These are phyloP conservation scores for Erysimum pusillum DNA, from an alignment of 441 rosid species.

Conservation along the genomic window DNA sequence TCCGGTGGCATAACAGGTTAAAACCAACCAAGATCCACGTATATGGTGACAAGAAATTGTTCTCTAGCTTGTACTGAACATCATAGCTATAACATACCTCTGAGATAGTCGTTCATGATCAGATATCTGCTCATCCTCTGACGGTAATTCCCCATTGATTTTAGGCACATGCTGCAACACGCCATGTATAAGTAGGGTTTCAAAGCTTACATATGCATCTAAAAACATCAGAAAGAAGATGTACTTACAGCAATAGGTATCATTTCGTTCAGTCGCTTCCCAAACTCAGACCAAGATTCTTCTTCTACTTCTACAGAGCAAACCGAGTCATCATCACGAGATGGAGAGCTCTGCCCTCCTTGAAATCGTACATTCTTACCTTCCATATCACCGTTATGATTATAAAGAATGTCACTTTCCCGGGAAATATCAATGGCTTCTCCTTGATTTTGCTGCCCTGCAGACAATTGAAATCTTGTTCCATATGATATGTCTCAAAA, in stretches of 20 bases:
- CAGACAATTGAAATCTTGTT: slow-evolving; percentile 30
- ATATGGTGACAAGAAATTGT: neutral
- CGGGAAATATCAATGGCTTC: slow-evolving; percentile 34
- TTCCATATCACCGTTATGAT: slow-evolving; percentile 33
- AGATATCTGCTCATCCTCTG: slow-evolving; percentile 80
- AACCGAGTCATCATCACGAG: slow-evolving; percentile 53
- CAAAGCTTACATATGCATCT: neutral
- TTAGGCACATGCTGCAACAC: slow-evolving; percentile 85
- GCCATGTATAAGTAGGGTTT: neutral
- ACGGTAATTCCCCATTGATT: slow-evolving; percentile 84
- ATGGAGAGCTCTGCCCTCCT: slow-evolving; percentile 46
- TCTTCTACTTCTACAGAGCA: slow-evolving; percentile 59
- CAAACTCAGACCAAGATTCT: slow-evolving; percentile 73
- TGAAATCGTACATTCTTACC: slow-evolving; percentile 45
- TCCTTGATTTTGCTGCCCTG: slow-evolving; percentile 50
- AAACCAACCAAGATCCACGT: neutral
- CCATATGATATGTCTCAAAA: neutral
- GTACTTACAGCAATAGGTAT: slow-evolving; percentile 86
- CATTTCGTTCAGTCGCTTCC: slow-evolving; percentile 86
- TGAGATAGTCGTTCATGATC: slow-evolving; percentile 88
- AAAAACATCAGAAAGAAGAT: neutral
- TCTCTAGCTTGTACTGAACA: neutral
- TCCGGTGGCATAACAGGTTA: neutral
- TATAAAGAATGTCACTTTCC: slow-evolving; percentile 23
- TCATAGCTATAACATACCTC: slow-evolving; percentile 56